These are phyloP conservation scores for Pyrenochaeta sp. DNA, from an alignment of 2,329 filamentous ascomycete genomes.

Conservation along the genomic window DNA sequence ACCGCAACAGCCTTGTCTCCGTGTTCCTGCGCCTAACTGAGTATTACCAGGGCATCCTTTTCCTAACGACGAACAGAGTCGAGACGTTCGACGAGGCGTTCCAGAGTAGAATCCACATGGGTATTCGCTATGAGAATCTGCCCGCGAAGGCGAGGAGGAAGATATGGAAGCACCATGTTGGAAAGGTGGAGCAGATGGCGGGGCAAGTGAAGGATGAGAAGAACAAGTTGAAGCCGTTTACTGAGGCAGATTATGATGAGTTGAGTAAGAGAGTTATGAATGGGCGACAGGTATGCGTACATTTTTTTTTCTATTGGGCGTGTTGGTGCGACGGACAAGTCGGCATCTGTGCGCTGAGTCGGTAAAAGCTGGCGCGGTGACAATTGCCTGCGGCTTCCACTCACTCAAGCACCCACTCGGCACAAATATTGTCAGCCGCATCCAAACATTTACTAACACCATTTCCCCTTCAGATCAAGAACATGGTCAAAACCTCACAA, in stretches of 20 bases:
- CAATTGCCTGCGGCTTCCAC: background rate
- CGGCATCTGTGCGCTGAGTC: no score
- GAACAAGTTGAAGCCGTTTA: constrained; percentile 59
- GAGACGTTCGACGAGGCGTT: constrained; percentile 91
- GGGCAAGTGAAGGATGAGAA: constrained; percentile 65
- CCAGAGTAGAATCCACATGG: constrained; percentile 86
- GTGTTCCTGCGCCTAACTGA: constrained; percentile 88
- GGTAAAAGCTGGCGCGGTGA: background rate
- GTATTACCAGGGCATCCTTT: constrained; percentile 91
- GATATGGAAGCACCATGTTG: constrained; percentile 86
- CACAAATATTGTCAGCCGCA: background rate
- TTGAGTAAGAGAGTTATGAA: constrained; percentile 75
- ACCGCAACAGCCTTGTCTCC: constrained; percentile 84
- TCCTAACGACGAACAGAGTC: constrained; percentile 88
- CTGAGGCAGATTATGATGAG: constrained; percentile 71
- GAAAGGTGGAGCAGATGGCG: constrained; percentile 66
- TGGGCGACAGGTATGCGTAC: constrained; percentile 66
- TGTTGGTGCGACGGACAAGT: background rate
- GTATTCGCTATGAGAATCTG: constrained; percentile 80
- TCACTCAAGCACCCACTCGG: background rate
- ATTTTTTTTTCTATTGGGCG: background rate
- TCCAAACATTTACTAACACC: constrained; percentile 14
- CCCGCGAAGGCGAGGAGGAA: constrained; percentile 75
- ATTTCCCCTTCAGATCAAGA: constrained; percentile 74
- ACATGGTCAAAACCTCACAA: constrained; percentile 83